Evolutionary conservation across 2,329 filamentous ascomycete species (phyloP).

Genomic region (Penicillium sp.): DNA sequence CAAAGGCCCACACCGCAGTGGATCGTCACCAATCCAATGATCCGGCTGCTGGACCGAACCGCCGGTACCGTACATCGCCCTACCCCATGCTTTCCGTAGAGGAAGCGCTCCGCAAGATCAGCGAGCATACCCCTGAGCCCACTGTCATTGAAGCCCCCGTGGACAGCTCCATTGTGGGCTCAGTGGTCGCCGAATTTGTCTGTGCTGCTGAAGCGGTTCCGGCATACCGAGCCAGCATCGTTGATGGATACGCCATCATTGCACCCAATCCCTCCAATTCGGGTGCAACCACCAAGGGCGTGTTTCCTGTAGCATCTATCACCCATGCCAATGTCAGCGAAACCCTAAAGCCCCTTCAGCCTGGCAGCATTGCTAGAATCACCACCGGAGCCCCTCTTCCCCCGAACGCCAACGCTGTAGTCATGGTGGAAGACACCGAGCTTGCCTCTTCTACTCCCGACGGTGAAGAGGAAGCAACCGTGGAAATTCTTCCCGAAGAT

Average conservation of each 20-base stretch:
- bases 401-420: constrained; percentile 78
- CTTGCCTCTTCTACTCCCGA: constrained; percentile 71
- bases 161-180: constrained; percentile 61
- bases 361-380: constrained; percentile 77
- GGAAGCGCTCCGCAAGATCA: constrained; percentile 68
- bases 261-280: constrained; percentile 47
- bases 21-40: constrained; percentile 56
- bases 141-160: constrained; percentile 55
- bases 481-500: constrained; percentile 75
- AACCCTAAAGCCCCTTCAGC: constrained; percentile 54
- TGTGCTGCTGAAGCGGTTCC: constrained; percentile 76
- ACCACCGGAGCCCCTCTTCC: constrained; percentile 92
- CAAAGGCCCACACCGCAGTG: constrained; percentile 66
- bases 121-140: constrained; percentile 63
- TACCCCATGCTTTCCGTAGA: constrained; percentile 87
- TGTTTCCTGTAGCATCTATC: constrained; percentile 79
- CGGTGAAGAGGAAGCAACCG: constrained; percentile 74
- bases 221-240: constrained; percentile 90
- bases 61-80: constrained; percentile 75
- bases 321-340: constrained; percentile 77
- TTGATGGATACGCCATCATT: constrained; percentile 89
- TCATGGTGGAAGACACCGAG: constrained; percentile 93
- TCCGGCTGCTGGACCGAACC: constrained; percentile 54
- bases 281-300: constrained; percentile 60
- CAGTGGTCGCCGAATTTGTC: constrained; percentile 77